Conservation (phyloP, 352 stramenopile species). For the Ophiocytium majus region DNA sequence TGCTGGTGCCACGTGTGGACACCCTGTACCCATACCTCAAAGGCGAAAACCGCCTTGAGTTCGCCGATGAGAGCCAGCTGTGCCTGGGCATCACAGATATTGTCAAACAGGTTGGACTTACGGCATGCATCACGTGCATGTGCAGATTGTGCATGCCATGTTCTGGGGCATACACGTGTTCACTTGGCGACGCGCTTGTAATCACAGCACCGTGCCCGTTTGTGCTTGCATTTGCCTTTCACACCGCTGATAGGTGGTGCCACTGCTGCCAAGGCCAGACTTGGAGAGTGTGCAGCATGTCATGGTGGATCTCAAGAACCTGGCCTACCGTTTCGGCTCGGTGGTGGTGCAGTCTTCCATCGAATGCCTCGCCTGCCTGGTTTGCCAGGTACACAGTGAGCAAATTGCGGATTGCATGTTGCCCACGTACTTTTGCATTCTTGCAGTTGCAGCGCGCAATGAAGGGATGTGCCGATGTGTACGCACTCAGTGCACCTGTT, state of each 20-base stretch:
- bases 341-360: constrained; percentile 50
- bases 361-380: constrained; percentile 42
- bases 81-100: not conserved
- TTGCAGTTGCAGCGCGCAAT: no score
- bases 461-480: no score
- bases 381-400: not conserved
- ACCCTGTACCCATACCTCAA: constrained; percentile 56
- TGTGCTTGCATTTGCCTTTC: no score
- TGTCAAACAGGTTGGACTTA: constrained; percentile 17
- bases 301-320: constrained; percentile 29
- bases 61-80: constrained; percentile 41
- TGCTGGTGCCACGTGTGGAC: constrained; percentile 56
- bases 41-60: constrained; percentile 47
- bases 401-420: no score
- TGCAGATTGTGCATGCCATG: no score
- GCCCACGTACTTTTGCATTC: no score
- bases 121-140: no score
- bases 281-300: constrained; percentile 34
- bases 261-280: constrained; percentile 32
- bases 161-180: no score
- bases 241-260: no score
- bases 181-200: no score
- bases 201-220: no score
- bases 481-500: no score
- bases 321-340: constrained; percentile 55